A percentile compares a stretch with the other conserved stretches of the same genome.
phyloP scores from a whole-genome alignment of 306 rosid genomes.

The Leucaena leucocephala region DNA sequence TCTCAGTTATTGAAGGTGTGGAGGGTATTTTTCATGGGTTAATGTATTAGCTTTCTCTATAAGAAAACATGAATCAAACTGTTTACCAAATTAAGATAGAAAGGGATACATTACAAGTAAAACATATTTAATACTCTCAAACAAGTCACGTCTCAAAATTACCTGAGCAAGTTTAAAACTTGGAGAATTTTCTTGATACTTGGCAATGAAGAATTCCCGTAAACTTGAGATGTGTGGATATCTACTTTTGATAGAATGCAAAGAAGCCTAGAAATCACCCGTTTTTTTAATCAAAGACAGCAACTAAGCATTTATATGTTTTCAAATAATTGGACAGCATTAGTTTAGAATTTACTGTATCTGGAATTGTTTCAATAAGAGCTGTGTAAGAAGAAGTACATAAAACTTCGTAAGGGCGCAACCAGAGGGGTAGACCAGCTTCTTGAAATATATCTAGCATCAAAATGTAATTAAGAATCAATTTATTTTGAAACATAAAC shows the following conservation, averaged over 20 bases:
- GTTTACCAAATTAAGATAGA: neutral
- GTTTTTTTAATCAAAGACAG: constrained; percentile 11
- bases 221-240: constrained; percentile 75
- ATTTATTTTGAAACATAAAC: constrained; percentile 31
- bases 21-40: neutral
- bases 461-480: constrained; percentile 49
- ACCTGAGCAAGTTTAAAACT: constrained; percentile 99
- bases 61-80: neutral
- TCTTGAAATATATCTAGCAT: constrained; percentile 97
- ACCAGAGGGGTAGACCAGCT: constrained; percentile 99
- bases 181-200: constrained; percentile 89
- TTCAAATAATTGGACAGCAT: constrained; percentile 37
- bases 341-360: constrained; percentile 68
- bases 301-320: constrained; percentile 8
- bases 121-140: constrained; percentile 18
- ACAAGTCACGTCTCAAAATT: constrained; percentile 42
- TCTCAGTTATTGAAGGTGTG: neutral
- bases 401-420: constrained; percentile 96
- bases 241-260: constrained; percentile 97
- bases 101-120: constrained; percentile 2
- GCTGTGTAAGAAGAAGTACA: constrained; percentile 97
- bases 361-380: constrained; percentile 96
- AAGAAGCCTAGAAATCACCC: constrained; percentile 77
- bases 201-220: constrained; percentile 90
- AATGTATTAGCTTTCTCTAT: neutral